Base-by-base conservation (phyloP, 352 stramenopile genomes). In the Thraustotheca clavata region DNA sequence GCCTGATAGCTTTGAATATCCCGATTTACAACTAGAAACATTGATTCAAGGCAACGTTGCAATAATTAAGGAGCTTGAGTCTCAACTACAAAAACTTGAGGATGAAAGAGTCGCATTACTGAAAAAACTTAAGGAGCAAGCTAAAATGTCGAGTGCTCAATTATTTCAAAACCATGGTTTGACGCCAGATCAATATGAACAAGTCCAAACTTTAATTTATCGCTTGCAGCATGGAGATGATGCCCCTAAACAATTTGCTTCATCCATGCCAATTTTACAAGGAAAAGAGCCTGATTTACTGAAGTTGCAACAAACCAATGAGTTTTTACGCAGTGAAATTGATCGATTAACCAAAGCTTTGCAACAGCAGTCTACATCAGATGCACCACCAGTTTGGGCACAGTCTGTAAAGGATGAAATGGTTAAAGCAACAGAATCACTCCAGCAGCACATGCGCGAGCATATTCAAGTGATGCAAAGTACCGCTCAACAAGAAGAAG, bases 121-220 rank as follows among this genome's bases (percentile, higher is more conserved):
- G 6, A 68, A 86, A 41, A 81, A 85, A 24, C 49, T 90, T 20
- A 63, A 75, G 60, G 72, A 88, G 9, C 79, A 88, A 57, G 79
- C 79, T 3, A 73, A 75, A 0, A 18, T 82, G 11, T 66, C 76
- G 4, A 73, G 77, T 2, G 65, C 71, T 8, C 80, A 83, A 35
- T 50, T 88, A 3, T 87, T 80, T 48, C 75, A 89, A 24, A 59
- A 70, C 12, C 75, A 87, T 62, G 77, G 77, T 0, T 68, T 89
- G 29, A 85, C 75, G 0, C 79, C 59, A 2, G 77, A 86, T 31
- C 73, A 87, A 48, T 87, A 75, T 76, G 20, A 62, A 36, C 67
- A 73, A 32, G 77, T 87, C 1, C 75, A 87, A 67, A 74, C 78
- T n/a, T 83, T 88, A 60, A 88, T 91, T 49, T 74, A 87, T 46